Evolutionary conservation across 2,329 filamentous ascomycete genomes (phyloP).

Genomic region (Harringtonia aguacate): DNA sequence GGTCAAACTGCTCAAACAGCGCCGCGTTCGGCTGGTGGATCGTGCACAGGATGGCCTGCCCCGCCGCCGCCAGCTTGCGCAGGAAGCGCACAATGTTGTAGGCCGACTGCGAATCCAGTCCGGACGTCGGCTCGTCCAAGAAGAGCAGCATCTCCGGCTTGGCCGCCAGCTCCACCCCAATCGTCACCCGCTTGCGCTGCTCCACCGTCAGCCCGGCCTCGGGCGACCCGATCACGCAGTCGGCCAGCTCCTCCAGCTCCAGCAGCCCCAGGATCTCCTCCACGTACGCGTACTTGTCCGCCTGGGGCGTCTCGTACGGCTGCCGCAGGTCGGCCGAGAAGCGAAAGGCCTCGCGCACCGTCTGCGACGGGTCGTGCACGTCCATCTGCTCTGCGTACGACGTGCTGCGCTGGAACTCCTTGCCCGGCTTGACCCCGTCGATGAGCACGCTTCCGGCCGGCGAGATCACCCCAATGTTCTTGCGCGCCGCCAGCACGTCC

Average conservation of each 20-base stretch:
- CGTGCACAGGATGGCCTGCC: constrained; percentile 81
- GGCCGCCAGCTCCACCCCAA: constrained; percentile 80
- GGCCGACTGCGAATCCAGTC: constrained; percentile 60
- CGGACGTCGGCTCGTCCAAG: constrained; percentile 69
- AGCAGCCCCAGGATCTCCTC: constrained; percentile 46
- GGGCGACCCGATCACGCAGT: constrained; percentile 45
- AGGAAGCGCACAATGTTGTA: constrained; percentile 72
- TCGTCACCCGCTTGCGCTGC: constrained; percentile 69
- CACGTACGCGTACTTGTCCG: constrained; percentile 48
- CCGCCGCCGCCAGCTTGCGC: constrained; percentile 65
- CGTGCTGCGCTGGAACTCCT: constrained; percentile 48
- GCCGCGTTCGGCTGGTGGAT: constrained; percentile 85
- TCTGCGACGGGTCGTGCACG: constrained; percentile 50
- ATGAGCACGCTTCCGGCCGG: constrained; percentile 41
- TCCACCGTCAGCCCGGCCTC: constrained; percentile 62
- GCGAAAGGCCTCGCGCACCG: constrained; percentile 51
- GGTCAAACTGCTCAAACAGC: constrained; percentile 81
- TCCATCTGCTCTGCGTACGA: constrained; percentile 54
- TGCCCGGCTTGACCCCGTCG: constrained; percentile 43
- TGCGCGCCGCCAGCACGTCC: constrained; percentile 57
- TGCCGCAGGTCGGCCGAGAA: constrained; percentile 54
- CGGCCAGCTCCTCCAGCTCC: constrained; percentile 48
- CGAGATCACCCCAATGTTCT: constrained; percentile 49
- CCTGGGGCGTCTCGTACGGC: constrained; percentile 37
- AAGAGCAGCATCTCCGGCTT: constrained; percentile 70